Evolutionary conservation across 805 yeast species (phyloP).

Genomic region (Wickerhamiella shivajii): DNA sequence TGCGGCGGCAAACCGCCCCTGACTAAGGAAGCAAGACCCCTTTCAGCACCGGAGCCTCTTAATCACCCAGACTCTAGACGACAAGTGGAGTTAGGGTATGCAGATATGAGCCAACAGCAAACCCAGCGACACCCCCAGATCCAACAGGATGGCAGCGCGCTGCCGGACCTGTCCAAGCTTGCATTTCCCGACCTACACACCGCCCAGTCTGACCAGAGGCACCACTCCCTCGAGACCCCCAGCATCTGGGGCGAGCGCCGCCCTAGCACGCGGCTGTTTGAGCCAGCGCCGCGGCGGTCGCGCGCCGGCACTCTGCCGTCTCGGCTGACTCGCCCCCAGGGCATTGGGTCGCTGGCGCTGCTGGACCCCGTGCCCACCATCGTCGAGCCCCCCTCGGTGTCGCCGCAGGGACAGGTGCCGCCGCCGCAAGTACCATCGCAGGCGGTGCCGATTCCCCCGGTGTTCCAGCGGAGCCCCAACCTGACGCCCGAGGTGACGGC

Average conservation of each 20-base stretch:
- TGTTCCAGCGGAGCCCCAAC: slow-evolving; percentile 2
- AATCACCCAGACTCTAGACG: no score
- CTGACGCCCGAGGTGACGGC: slow-evolving; percentile 6
- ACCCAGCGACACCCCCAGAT: no score
- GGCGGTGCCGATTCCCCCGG: slow-evolving; percentile 1
- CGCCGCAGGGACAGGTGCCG: slow-evolving; percentile 6
- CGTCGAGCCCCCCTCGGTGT: slow-evolving; percentile 4
- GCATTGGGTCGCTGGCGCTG: slow-evolving; percentile 24
- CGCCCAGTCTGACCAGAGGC: no score
- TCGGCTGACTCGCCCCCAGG: slow-evolving; percentile 28
- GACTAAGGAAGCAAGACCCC: no score
- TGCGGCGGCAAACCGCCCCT: no score
- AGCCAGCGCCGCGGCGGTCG: slow-evolving; percentile 35
- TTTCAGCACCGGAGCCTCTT: no score
- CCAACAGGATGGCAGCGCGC: no score
- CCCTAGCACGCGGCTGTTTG: slow-evolving; percentile 9
- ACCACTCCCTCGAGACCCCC: no score
- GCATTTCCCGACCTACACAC: no score
- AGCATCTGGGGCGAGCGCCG: slow-evolving; percentile 11
- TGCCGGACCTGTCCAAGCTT: no score
- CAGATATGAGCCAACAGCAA: no score
- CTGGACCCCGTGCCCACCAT: slow-evolving; percentile 20
- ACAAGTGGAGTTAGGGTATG: no score
- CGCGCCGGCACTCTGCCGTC: slow-evolving; percentile 75
- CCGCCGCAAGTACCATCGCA: slow-evolving; percentile 11